Evolutionary conservation across 225 moss, liverwort and hornwort species (phyloP).

Genomic region (Rhytidiadelphus loreus): DNA sequence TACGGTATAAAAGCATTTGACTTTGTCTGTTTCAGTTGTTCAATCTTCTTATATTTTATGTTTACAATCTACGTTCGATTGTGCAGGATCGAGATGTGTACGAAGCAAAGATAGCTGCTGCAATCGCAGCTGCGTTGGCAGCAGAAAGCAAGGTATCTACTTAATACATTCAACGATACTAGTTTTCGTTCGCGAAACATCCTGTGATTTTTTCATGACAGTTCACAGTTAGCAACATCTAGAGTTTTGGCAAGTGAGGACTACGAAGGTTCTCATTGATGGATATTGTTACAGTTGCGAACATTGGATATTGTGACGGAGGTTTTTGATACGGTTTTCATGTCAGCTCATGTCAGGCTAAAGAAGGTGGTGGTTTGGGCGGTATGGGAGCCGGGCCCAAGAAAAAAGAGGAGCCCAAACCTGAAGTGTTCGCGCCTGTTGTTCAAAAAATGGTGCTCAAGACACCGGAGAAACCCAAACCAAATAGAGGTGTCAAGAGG

Average conservation of each 20-base stretch:
- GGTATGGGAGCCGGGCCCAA: constrained; percentile 62
- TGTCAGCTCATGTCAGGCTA: constrained; percentile 38
- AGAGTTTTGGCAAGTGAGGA: not conserved
- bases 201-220: not conserved
- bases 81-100: constrained; percentile 31
- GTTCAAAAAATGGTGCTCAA: constrained; percentile 1
- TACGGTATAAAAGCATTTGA: not conserved
- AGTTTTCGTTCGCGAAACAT: not conserved
- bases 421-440: constrained; percentile 6
- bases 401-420: constrained; percentile 52
- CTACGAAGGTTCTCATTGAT: not conserved
- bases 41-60: not conserved
- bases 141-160: constrained; percentile 35
- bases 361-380: constrained; percentile 62
- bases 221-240: not conserved
- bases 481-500: constrained; percentile 11
- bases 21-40: not conserved
- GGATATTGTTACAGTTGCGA: not conserved
- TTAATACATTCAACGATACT: not conserved
- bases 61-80: not conserved
- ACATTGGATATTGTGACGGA: not conserved
- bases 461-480: constrained; percentile 6
- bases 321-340: not conserved
- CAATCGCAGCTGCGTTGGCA: constrained; percentile 11
- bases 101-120: constrained; percentile 24